Evolutionary conservation across 2,329 filamentous ascomycete genomes (phyloP), one percentile per base, ranked within the genome.

Genomic region (Scopulariopsis brevicaulis): DNA sequence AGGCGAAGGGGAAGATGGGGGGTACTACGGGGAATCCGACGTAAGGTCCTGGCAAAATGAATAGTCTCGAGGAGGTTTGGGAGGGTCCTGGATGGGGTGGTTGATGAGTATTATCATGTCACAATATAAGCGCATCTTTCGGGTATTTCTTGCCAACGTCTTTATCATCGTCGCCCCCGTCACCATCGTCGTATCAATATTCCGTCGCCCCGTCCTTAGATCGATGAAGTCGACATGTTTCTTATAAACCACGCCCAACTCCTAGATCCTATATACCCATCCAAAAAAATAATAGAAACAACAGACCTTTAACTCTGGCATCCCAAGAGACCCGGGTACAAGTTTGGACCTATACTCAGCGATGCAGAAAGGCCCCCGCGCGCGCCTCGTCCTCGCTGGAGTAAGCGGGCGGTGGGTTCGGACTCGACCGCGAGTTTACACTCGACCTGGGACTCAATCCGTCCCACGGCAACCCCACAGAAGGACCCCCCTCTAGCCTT

Each of bases 1-100:
- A 58, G 11, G 85, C 64, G 35, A 63, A 71, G 40, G 60, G 64
- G 12, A 69, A 76, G 64, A 68, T 70, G 2, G 70, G 77, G 63
- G 74, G 73, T 1, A 67, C 67, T 40, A 70, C 68, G 40, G 40
- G 40, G 40, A 46, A 46, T 14, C 40, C 40, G 40, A 46, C 40
- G 15, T 46, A 50, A 22, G 22, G 8, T 5, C 20, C 20, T 11
- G 18, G 18, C 40, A n/a, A 14, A 46, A 37, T 7, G 34, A 37
- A 37, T 37, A 37, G 14, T 46, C 40, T 5, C 8, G 86, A 69
- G 58, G 62, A 54, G 12, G 32, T 54, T 11, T n/a, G 53, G 4
- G 22, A 24, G 22, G n/a, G 32, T 2, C 15, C 11, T 12, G 4
- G n/a, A 28, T 20, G n/a, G 61, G 8, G 15, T 37, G 10, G 18